Conservation (phyloP, 2,329 filamentous ascomycete species). For the Colletotrichum horii region DNA sequence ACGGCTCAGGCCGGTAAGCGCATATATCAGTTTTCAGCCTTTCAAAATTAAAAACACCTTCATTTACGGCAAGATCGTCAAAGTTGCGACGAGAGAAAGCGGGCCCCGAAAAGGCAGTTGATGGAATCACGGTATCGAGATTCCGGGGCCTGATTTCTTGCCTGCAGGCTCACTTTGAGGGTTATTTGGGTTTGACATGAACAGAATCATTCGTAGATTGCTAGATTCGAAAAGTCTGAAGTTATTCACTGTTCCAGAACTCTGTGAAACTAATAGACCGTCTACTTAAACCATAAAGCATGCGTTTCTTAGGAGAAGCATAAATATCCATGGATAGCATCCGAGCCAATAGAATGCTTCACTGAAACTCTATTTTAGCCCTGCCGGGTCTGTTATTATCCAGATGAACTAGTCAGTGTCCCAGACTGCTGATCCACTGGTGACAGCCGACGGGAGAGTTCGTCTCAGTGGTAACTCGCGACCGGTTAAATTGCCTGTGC, state of each 20-base stretch:
- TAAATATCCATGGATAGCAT: neutral
- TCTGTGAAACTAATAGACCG: neutral
- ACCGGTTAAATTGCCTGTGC: neutral
- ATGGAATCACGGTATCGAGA: too few relatives aligned
- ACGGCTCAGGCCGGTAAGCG: too few relatives aligned
- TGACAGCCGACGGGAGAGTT: neutral
- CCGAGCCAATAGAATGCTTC: neutral
- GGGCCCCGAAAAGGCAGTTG: too few relatives aligned
- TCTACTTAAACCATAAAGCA: neutral
- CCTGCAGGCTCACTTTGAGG: too few relatives aligned
- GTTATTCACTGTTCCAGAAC: neutral
- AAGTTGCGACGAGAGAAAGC: too few relatives aligned
- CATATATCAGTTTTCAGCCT: too few relatives aligned
- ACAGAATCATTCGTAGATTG: neutral
- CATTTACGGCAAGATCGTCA: too few relatives aligned
- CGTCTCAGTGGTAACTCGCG: neutral
- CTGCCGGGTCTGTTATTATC: neutral
- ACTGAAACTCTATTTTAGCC: neutral
- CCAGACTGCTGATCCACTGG: neutral
- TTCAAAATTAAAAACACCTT: too few relatives aligned
- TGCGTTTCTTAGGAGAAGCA: neutral
- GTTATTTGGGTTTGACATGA: too few relatives aligned
- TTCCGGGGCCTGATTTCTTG: too few relatives aligned
- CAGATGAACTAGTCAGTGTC: neutral
- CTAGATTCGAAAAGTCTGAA: neutral